These are phyloP conservation scores for Penicillium sp. DNA, from an alignment of 2,329 filamentous ascomycete genomes.

Conservation along the genomic window DNA sequence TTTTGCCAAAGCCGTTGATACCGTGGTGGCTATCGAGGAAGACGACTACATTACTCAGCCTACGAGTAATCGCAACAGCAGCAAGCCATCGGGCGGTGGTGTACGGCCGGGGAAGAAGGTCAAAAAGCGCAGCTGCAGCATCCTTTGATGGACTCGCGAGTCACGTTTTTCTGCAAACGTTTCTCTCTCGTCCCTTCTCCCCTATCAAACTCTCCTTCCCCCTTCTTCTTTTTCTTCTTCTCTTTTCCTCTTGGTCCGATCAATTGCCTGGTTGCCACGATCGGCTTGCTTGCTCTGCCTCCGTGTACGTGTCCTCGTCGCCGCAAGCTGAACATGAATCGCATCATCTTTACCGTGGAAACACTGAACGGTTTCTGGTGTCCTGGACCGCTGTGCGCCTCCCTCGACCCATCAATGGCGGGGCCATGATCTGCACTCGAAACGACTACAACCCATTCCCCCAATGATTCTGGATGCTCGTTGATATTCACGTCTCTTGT, in stretches of 20 bases:
- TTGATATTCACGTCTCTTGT: slow-evolving; percentile 4
- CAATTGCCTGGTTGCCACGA: slow-evolving; percentile 33
- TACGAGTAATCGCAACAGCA: slow-evolving; percentile 13
- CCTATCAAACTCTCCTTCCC: slow-evolving; percentile 10
- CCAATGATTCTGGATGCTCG: background rate
- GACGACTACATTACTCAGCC: slow-evolving; percentile 41
- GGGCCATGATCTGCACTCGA: slow-evolving; percentile 11
- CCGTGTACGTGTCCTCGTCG: slow-evolving; percentile 20
- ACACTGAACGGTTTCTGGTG: slow-evolving; percentile 8
- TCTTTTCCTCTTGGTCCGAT: slow-evolving; percentile 18
- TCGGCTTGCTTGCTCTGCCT: slow-evolving; percentile 19
- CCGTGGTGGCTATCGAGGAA: slow-evolving; percentile 76
- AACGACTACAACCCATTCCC: slow-evolving; percentile 4
- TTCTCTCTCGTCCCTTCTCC: slow-evolving; percentile 10
- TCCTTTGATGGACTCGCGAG: slow-evolving; percentile 54
- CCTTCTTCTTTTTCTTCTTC: slow-evolving; percentile 11
- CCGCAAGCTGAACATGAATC: slow-evolving; percentile 21
- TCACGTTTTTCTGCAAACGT: background rate
- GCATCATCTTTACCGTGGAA: background rate
- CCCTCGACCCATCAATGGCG: slow-evolving; percentile 10
- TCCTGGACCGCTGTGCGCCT: slow-evolving; percentile 19
- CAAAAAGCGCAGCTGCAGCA: slow-evolving; percentile 78
- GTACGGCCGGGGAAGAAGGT: slow-evolving; percentile 52
- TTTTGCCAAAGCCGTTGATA: slow-evolving; percentile 85
- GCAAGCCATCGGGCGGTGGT: slow-evolving; percentile 32